Evolutionary conservation across 441 rosid genomes (phyloP).

Genomic region (Hura crepitans): DNA sequence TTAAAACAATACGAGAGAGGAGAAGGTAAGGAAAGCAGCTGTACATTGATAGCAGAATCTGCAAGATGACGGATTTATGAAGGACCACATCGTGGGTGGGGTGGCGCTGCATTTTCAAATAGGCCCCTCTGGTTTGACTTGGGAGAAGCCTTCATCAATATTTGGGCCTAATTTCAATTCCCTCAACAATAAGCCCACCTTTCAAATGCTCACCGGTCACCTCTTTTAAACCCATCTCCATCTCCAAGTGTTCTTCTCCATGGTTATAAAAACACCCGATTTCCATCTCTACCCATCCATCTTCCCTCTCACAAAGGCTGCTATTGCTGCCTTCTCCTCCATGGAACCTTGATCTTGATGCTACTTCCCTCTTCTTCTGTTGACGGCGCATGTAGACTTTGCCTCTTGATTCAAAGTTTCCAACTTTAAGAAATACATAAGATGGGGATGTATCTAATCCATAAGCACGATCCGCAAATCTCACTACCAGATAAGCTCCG

Average conservation of each 20-base stretch:
- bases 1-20: too few species aligned
- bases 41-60: too few species aligned
- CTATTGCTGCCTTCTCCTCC: slow-evolving; percentile 21
- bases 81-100: neutral
- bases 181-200: slow-evolving; percentile 53
- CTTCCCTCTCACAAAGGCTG: slow-evolving; percentile 26
- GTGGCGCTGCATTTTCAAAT: slow-evolving; percentile 1
- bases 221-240: slow-evolving; percentile 38
- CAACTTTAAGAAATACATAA: slow-evolving; percentile 33
- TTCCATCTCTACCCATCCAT: slow-evolving; percentile 54
- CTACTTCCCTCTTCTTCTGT: neutral
- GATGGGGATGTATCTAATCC: slow-evolving; percentile 42
- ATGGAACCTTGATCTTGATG: slow-evolving; percentile 11
- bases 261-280: slow-evolving; percentile 41
- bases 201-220: slow-evolving; percentile 43
- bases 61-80: neutral
- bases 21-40: too few species aligned
- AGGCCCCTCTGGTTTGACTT: neutral
- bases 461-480: slow-evolving; percentile 32
- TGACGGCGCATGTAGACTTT: slow-evolving; percentile 25
- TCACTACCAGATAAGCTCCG: slow-evolving; percentile 37
- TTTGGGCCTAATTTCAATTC: slow-evolving; percentile 50
- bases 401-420: slow-evolving; percentile 13
- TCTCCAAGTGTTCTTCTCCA: slow-evolving; percentile 23
- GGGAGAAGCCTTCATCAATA: too few species aligned